These are phyloP conservation scores for Penicillium sp. DNA, from an alignment of 2,329 filamentous ascomycete genomes.

Conservation along the genomic window DNA sequence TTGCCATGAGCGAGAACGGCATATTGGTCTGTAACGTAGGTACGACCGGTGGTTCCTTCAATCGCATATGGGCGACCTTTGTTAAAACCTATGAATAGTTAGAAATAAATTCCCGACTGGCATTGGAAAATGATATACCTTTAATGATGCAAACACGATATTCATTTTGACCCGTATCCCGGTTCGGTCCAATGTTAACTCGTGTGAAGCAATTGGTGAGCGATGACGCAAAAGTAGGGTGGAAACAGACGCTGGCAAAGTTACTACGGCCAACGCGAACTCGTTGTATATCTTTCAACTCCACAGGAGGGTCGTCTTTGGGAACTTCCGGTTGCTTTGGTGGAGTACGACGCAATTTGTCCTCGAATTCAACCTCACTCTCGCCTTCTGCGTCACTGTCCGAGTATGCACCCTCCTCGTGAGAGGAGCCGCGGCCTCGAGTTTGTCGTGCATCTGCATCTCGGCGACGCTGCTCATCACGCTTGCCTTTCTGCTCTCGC, in stretches of 20 bases:
- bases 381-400: slow-evolving; percentile 65
- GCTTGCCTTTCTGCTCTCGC: slow-evolving; percentile 55
- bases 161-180: slow-evolving; percentile 65
- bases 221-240: slow-evolving; percentile 78
- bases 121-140: slow-evolving; percentile 45
- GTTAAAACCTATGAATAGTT: slow-evolving; percentile 58
- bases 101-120: background rate
- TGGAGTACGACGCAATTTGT: slow-evolving; percentile 51
- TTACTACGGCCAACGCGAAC: slow-evolving; percentile 78
- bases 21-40: slow-evolving; percentile 82
- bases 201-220: slow-evolving; percentile 82
- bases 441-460: slow-evolving; percentile 44
- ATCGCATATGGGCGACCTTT: slow-evolving; percentile 81
- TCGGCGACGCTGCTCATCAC: slow-evolving; percentile 45
- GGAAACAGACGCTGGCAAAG: slow-evolving; percentile 89
- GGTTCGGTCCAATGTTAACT: slow-evolving; percentile 75
- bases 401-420: slow-evolving; percentile 58
- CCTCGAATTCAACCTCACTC: slow-evolving; percentile 75
- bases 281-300: slow-evolving; percentile 77
- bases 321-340: slow-evolving; percentile 30
- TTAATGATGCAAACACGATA: slow-evolving; percentile 91
- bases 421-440: slow-evolving; percentile 59
- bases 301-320: slow-evolving; percentile 66
- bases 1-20: slow-evolving; percentile 77
- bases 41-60: slow-evolving; percentile 66